Evolutionary conservation across 768 basidiomycete genomes (phyloP).

Genomic region (Sutorius australiensis): DNA sequence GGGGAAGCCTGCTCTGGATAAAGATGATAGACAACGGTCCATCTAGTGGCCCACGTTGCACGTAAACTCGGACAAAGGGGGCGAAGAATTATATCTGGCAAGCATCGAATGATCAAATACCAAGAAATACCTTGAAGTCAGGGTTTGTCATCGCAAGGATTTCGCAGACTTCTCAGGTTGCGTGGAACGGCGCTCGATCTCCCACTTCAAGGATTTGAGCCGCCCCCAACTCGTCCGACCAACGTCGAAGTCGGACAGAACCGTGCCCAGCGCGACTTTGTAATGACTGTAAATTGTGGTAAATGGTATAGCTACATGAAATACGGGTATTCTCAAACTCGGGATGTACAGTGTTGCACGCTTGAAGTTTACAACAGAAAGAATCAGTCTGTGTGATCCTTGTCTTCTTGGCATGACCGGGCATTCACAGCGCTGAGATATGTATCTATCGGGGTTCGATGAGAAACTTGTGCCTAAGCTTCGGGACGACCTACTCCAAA

Average conservation of each 20-base stretch:
- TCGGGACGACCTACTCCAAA: conserved; percentile 63
- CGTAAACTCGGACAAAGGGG: neutral
- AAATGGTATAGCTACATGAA: conserved; percentile 8
- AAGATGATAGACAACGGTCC: too few relatives aligned
- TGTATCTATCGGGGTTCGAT: conserved; percentile 41
- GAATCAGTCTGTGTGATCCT: conserved; percentile 4
- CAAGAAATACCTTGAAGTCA: neutral
- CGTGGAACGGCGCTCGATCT: neutral
- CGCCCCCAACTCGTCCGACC: too few relatives aligned
- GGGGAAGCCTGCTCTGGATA: too few relatives aligned
- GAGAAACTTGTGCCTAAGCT: conserved; percentile 1
- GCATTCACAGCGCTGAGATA: conserved; percentile 61
- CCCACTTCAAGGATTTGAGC: neutral
- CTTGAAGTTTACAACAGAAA: neutral
- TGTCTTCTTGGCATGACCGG: conserved; percentile 2
- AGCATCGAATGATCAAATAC: neutral
- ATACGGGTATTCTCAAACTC: conserved; percentile 6
- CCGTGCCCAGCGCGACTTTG: neutral
- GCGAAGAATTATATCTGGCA: neutral
- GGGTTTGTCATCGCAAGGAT: neutral
- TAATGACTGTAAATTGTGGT: neutral
- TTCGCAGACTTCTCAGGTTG: neutral
- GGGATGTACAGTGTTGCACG: conserved; percentile 5
- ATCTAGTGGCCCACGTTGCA: neutral
- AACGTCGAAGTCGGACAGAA: neutral